Base-by-base conservation (phyloP, 2,329 filamentous ascomycete species). In the Aspergillus cejpii region DNA sequence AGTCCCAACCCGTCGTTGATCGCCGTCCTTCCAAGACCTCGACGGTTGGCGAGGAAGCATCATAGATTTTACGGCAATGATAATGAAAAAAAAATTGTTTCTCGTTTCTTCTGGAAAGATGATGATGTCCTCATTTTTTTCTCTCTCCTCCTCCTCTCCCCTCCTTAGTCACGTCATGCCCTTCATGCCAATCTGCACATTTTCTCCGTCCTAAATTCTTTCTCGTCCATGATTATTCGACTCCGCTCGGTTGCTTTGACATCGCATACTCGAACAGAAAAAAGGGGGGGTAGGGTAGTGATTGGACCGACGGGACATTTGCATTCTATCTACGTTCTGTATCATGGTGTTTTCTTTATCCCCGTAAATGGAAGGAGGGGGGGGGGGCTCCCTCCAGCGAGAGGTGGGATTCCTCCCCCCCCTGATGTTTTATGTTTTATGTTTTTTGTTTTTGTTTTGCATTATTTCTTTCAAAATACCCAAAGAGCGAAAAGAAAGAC, bases 1-100 rank as follows among this genome's bases (percentile, higher is more conserved):
- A 74, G 56, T 66, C 69, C 37, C 70, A 70, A 59, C 71, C 70
- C 42, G 65, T 64, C 40, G 61, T 64, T 50, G 67, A 71, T 54
- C 67, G 66, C 50, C 65, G 66, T 45, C 66, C 65, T 53, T 68
- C 69, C 40, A 67, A 67, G 58, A 67, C 68, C 46, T 64, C 63
- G n/a, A 70, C 69, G 61, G 60, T 63, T 48, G 64, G 61, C 44
- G 64, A 63, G 55, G 59, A 61, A 57, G 52, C 64, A 58, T 63
- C 63, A 66, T 68, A 68, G 64, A 65, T 56, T 56, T 50, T 54
- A 56, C 60, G 56, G 61, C 59, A 62, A 62, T 64, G 62, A 65
- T 62, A 62, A 65, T 63, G 55, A 63, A 62, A 53, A 52, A 56
- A 58, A 59, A 53, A 24, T 24, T 8, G 4, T 8, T 34, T 60